Conservation (phyloP, 208 protist species). For the Trypanosoma grayi region DNA sequence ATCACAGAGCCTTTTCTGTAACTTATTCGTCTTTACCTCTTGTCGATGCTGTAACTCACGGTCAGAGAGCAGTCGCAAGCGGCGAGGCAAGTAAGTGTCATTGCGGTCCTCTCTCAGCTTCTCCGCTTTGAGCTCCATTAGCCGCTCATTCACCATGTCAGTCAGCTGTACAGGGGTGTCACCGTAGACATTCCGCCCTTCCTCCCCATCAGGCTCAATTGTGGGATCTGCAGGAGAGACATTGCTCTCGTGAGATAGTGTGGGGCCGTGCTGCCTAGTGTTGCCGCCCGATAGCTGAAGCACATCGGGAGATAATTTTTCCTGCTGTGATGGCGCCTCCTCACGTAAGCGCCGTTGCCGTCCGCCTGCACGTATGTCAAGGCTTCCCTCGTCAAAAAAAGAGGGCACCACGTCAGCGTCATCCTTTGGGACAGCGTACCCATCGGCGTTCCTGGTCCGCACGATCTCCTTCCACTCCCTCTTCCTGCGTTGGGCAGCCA, state of each 20-base stretch:
- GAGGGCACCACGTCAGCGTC: slow-evolving; percentile 23
- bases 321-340: background rate
- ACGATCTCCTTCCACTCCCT: slow-evolving; percentile 56
- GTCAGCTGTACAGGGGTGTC: slow-evolving; percentile 85
- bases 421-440: slow-evolving; percentile 17
- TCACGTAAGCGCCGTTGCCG: slow-evolving; percentile 10
- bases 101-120: slow-evolving; percentile 72
- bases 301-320: slow-evolving; percentile 64
- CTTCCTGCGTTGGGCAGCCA: slow-evolving; percentile 28
- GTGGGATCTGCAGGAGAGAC: slow-evolving; percentile 68
- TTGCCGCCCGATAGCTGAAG: slow-evolving; percentile 69
- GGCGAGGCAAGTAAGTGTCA: slow-evolving; percentile 69
- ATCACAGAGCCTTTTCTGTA: background rate
- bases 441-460: slow-evolving; percentile 57
- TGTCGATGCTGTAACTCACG: slow-evolving; percentile 31
- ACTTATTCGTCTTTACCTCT: background rate
- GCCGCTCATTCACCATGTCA: slow-evolving; percentile 84
- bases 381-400: slow-evolving; percentile 76
- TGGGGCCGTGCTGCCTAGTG: slow-evolving; percentile 45
- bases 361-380: slow-evolving; percentile 64
- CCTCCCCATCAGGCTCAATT: slow-evolving; percentile 41
- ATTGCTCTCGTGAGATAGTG: slow-evolving; percentile 57
- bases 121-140: slow-evolving; percentile 86
- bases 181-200: slow-evolving; percentile 44
- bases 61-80: slow-evolving; percentile 42